Conservation (phyloP, 2,329 filamentous ascomycete genomes). For the Cercospora sp. region DNA sequence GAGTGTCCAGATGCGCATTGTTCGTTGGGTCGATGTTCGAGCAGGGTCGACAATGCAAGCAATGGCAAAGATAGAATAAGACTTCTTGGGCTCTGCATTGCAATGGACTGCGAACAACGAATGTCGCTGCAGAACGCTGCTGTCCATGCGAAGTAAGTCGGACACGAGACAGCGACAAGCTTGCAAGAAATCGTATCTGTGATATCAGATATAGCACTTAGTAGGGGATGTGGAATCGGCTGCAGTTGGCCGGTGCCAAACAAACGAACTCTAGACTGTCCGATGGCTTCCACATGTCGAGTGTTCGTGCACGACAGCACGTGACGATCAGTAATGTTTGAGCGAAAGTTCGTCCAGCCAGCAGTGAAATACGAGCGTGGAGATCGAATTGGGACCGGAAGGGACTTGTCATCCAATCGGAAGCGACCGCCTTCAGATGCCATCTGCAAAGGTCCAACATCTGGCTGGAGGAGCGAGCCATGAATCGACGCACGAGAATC, state of each 20-base stretch:
- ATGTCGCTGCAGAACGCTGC: neutral
- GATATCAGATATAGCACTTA: neutral
- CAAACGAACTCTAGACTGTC: neutral
- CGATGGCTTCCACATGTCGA: neutral
- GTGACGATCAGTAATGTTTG: neutral
- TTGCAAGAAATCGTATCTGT: neutral
- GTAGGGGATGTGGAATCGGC: neutral
- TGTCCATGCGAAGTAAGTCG: neutral
- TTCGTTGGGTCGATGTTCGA: neutral
- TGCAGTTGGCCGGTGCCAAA: neutral
- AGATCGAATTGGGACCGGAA: neutral
- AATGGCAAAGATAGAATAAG: neutral
- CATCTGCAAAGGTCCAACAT: neutral
- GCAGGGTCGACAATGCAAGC: neutral
- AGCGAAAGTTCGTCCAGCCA: neutral
- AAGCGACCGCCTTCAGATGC: neutral
- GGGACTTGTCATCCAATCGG: neutral
- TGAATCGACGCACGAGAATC: neutral
- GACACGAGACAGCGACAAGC: neutral
- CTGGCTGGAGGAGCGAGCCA: neutral
- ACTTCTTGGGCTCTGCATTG: neutral
- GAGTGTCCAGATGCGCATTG: neutral
- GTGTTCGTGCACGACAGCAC: neutral
- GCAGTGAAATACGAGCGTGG: neutral
- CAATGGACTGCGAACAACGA: neutral